These are phyloP conservation scores for Dimocarpus longan DNA, from an alignment of 345 rosid genomes.

Conservation along the genomic window DNA sequence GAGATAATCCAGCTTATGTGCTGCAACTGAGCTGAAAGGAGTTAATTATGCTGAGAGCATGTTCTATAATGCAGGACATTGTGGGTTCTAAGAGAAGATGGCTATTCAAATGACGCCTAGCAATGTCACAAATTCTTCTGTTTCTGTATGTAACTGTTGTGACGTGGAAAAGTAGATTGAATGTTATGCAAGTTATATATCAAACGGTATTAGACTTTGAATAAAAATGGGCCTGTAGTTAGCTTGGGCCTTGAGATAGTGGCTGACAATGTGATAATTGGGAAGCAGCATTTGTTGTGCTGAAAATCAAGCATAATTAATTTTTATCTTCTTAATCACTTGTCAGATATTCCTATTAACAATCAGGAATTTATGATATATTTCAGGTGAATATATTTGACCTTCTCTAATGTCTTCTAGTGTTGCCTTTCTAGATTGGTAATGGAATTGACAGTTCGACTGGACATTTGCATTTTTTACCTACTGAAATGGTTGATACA, in stretches of 20 bases:
- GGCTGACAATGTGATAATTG: background rate
- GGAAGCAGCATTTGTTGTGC: background rate
- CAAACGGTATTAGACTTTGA: background rate
- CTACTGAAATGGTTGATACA: background rate
- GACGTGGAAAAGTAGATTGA: background rate
- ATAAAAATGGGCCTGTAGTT: background rate
- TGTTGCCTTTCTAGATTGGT: background rate
- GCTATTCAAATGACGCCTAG: background rate
- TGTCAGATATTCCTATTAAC: background rate
- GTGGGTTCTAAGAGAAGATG: background rate
- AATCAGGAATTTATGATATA: background rate
- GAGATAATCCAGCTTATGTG: background rate
- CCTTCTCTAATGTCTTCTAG: background rate
- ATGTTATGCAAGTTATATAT: background rate
- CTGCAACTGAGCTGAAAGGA: slow-evolving; percentile 8
- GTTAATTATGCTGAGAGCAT: background rate
- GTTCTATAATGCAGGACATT: background rate
- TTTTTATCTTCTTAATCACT: background rate
- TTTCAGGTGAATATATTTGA: background rate
- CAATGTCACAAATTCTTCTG: background rate
- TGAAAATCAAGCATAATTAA: background rate
- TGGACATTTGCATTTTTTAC: background rate
- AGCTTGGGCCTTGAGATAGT: slow-evolving; percentile 2
- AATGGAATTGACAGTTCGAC: background rate
- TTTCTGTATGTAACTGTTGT: background rate